These are phyloP conservation scores for Phytophthora palmivora DNA, from an alignment of 352 stramenopile genomes.

Conservation along the genomic window DNA sequence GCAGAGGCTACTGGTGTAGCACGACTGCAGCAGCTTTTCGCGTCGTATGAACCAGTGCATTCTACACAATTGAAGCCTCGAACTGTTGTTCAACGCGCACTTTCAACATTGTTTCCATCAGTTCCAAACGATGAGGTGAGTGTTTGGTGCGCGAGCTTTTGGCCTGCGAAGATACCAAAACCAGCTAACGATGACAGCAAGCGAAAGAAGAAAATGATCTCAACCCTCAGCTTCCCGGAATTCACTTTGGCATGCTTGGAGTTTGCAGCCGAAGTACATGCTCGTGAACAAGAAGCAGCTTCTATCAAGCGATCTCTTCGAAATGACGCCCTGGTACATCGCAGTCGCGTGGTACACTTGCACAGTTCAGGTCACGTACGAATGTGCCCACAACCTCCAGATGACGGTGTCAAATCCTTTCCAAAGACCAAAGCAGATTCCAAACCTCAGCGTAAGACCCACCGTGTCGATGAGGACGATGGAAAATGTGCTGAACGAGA, in stretches of 20 bases:
- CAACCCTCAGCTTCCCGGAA: constrained; percentile 55
- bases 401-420: background rate
- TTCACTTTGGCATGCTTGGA: constrained; percentile 67
- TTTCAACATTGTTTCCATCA: constrained; percentile 42
- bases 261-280: constrained; percentile 45
- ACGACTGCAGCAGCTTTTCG: constrained; percentile 48
- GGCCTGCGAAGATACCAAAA: constrained; percentile 15
- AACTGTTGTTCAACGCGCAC: constrained; percentile 33
- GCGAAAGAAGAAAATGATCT: constrained; percentile 12
- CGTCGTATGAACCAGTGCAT: constrained; percentile 42
- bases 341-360: constrained; percentile 72
- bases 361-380: constrained; percentile 76
- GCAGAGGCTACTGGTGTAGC: constrained; percentile 33
- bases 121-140: constrained; percentile 34
- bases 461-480: constrained; percentile 16
- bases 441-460: background rate
- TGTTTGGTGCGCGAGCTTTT: constrained; percentile 42
- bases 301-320: constrained; percentile 39
- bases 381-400: constrained; percentile 50
- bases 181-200: background rate
- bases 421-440: background rate
- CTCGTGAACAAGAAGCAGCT: constrained; percentile 24
- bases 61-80: constrained; percentile 43
- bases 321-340: constrained; percentile 61
- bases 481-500: constrained; percentile 24